phyloP scores from a whole-genome alignment of 129 eudicot genomes.

The Saposhnikovia divaricata region DNA sequence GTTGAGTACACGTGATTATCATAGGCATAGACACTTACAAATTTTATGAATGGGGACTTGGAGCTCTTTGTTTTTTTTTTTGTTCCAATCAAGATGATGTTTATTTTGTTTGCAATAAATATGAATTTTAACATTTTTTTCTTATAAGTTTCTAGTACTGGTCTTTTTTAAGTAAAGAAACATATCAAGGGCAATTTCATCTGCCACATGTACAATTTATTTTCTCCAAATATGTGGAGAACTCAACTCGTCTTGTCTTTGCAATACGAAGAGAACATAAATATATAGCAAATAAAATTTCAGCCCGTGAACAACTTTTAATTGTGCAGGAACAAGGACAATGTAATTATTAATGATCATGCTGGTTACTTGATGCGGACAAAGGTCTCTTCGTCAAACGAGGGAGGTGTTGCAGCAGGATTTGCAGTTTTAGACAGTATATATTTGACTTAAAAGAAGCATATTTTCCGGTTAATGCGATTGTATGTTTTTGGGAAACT shows the following conservation, averaged over 20 bases:
- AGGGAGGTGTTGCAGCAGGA: slow-evolving; percentile 97
- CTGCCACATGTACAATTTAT: neutral
- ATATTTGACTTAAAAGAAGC: slow-evolving; percentile 42
- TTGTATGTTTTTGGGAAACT: neutral
- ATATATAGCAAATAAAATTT: neutral
- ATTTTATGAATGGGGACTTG: neutral
- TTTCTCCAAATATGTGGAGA: neutral
- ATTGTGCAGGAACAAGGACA: slow-evolving; percentile 56
- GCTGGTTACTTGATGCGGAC: slow-evolving; percentile 93
- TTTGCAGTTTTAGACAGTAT: slow-evolving; percentile 93
- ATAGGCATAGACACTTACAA: neutral
- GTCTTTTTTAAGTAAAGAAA: neutral
- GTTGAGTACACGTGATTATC: neutral
- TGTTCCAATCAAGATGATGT: neutral
- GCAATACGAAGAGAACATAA: neutral
- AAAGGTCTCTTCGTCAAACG: slow-evolving; percentile 86
- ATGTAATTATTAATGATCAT: slow-evolving; percentile 43
- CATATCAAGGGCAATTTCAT: neutral
- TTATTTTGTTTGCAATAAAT: neutral
- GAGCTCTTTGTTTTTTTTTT: neutral
- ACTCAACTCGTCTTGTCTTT: neutral
- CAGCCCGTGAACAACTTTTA: neutral
- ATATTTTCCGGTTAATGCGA: neutral
- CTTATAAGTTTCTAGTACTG: neutral
- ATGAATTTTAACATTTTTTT: neutral